Base-by-base conservation (phyloP, 257 asterid species). In the Dorcoceras hygrometricum region DNA sequence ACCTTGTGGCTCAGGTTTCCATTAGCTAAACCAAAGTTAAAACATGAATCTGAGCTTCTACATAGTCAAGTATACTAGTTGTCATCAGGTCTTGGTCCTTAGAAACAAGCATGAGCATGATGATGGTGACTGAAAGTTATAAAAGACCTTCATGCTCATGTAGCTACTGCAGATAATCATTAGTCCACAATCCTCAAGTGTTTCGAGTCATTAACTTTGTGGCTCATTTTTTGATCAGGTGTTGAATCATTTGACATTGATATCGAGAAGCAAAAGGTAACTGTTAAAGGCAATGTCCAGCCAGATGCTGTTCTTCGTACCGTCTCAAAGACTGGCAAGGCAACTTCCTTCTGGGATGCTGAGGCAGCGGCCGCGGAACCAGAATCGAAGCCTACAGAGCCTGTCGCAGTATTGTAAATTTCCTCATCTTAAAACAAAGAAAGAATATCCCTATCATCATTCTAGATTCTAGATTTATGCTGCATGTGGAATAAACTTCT, bases 311-410 rank as follows among this genome's bases (percentile, higher is more conserved):
- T 92, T 73, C 74, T 86, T 53, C 88, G 84, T 72, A 87, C 97
- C 14, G 97, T 92, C 75, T 89, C 97, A 9, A 89, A 92, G 85
- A 89, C 98, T 0, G 97, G 98, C 10, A 90, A 93, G 82, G 86
- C 86, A 58, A 90, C 99, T 63, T 55, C 91, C 50, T 90, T 80
- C 82, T 90, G 97, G 97, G 95, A 86, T 77, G 86, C 73, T 7
- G 64, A 65, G 43, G 63, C 84, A 48, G 64, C 84, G 7, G 66
- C 74, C 0, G 59, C 66, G 31, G 82, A 69, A 36, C 76, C 75
- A 31, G 84, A 80, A 61, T 68, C 79, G 4, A 80, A 74, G 75
- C 69, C 83, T 51, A 46, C 73, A 0, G 86, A 78, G 72, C 59
- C 78, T 25, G 67, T 79, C 43, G 78, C n/a, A n/a, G n/a, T n/a